Conservation (phyloP, 768 basidiomycete genomes). For the Lentinula edodes region DNA sequence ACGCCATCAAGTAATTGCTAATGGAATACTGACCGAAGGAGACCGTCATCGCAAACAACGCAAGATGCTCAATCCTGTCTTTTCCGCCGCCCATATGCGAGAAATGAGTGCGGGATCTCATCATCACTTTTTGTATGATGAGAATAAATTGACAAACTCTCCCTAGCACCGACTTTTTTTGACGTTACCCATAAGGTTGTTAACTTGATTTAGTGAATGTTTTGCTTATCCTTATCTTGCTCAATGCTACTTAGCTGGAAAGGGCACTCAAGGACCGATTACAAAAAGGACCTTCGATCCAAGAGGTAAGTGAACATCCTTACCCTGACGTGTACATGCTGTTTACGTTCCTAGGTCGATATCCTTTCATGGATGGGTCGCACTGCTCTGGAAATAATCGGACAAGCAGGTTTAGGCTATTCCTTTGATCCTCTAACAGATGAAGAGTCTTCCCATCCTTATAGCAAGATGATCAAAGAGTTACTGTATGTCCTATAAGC, state of each 20-base stretch:
- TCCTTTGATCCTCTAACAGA: slow-evolving; percentile 1
- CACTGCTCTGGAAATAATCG: background rate
- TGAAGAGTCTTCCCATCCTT: background rate
- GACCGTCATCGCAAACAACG: slow-evolving; percentile 25
- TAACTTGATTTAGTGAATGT: no score
- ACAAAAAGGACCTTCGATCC: no score
- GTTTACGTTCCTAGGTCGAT: background rate
- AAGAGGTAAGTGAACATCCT: no score
- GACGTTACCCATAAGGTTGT: background rate
- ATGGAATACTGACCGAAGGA: background rate
- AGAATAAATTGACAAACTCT: background rate
- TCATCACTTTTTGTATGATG: background rate
- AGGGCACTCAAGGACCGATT: no score
- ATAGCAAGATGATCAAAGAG: background rate
- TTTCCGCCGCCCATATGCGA: slow-evolving; percentile 28
- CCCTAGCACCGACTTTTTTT: background rate
- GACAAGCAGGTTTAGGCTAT: background rate
- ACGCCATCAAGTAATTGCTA: no score
- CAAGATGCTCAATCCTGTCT: slow-evolving; percentile 29
- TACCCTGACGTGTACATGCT: no score
- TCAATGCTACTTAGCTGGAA: no score
- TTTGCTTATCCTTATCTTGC: no score
- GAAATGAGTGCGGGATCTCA: slow-evolving; percentile 17
- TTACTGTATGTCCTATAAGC: background rate
- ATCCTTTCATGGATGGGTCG: slow-evolving; percentile 1